Percentiles rank a stretch among this genome's conserved stretches.
phyloP scores from a whole-genome alignment of 2,329 filamentous ascomycete genomes.

The Rhexocercosporidium sp. region DNA sequence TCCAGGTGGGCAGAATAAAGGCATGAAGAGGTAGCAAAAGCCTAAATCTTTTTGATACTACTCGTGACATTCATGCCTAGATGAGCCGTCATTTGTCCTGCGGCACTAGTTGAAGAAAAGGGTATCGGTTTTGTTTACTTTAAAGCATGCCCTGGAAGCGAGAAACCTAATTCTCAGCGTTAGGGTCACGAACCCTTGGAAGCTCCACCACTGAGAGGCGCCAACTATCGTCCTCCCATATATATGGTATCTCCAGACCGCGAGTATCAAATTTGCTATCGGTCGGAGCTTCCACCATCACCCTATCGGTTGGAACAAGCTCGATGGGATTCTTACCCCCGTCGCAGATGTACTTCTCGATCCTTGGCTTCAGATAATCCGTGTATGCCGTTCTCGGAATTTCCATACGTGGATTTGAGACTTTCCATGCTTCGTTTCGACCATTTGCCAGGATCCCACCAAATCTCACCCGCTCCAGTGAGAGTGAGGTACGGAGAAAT shows the following conservation, averaged over 20 bases:
- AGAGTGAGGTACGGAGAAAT: background rate
- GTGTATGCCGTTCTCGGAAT: background rate
- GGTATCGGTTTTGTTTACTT: no score
- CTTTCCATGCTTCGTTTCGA: slow-evolving; percentile 4
- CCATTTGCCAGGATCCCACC: background rate
- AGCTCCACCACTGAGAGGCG: background rate
- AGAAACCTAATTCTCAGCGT: background rate
- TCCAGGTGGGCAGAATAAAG: no score
- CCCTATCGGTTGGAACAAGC: background rate
- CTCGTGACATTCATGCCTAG: no score
- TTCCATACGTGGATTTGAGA: background rate
- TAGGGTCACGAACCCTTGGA: background rate
- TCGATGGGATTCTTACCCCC: background rate
- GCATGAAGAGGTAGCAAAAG: no score
- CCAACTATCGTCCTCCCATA: slow-evolving; percentile 3
- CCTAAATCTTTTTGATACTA: no score
- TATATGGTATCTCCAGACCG: background rate
- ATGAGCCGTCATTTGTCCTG: no score
- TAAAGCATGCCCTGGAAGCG: no score
- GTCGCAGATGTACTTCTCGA: background rate
- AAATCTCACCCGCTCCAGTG: background rate
- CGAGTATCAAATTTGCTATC: background rate
- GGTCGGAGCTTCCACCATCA: background rate
- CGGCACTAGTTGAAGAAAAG: no score
- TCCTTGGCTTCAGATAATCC: background rate